A percentile compares a stretch with the other conserved stretches of the same genome.
Evolutionary conservation across 805 yeast species (phyloP).

Genomic region (Pichia insulana): DNA sequence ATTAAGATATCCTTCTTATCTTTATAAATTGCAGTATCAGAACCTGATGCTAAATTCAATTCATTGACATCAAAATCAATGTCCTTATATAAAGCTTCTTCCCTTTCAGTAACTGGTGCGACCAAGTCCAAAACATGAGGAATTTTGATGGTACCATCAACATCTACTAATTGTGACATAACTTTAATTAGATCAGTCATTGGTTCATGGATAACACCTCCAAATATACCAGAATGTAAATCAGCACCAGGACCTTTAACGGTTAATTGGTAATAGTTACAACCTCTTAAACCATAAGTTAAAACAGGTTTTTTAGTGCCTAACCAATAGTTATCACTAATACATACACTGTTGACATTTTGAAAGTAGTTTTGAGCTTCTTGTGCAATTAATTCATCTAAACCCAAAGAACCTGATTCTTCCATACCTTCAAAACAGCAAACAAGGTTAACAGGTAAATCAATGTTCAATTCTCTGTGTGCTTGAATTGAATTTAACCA

Average conservation of each 20-base stretch:
- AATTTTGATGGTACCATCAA: conserved; percentile 73
- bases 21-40: conserved; percentile 70
- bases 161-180: conserved; percentile 67
- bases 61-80: conserved; percentile 83
- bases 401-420: conserved; percentile 91
- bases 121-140: conserved; percentile 93
- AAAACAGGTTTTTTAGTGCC: conserved; percentile 96
- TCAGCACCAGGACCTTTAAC: conserved; percentile 94
- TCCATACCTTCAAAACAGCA: conserved; percentile 99
- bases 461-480: conserved; percentile 73
- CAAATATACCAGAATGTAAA: conserved; percentile 94
- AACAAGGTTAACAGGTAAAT: conserved; percentile 86
- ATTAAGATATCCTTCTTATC: conserved; percentile 79
- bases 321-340: conserved; percentile 96
- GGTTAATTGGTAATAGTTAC: conserved; percentile 79
- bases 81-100: conserved; percentile 67
- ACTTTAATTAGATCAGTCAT: conserved; percentile 84
- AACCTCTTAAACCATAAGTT: conserved; percentile 96
- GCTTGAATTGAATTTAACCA: conserved; percentile 95
- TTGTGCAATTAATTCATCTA: conserved; percentile 69
- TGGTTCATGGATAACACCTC: conserved; percentile 97
- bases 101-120: conserved; percentile 81
- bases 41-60: conserved; percentile 81
- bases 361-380: conserved; percentile 80
- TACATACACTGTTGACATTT: conserved; percentile 88